Base-by-base conservation (phyloP, 345 rosid genomes). In the Brassica cretica region DNA sequence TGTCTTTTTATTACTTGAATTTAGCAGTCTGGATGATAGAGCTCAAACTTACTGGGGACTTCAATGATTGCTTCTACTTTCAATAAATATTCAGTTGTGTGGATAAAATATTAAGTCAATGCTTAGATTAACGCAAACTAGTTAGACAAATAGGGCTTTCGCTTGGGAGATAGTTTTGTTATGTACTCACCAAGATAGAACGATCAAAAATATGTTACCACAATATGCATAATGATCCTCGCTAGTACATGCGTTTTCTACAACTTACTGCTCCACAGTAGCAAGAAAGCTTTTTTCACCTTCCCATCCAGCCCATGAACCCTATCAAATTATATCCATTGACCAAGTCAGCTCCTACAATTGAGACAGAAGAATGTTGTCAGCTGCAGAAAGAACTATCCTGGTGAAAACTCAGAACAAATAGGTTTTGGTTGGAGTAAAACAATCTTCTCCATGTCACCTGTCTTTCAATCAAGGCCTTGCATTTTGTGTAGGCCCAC, bases 311-410 rank as follows among this genome's bases (percentile, higher is more conserved):
- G 87, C n/a, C 88, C 93, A 11, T 63, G 73, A 37, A 91, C 96
- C 24, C 96, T 91, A 80, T 93, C 93, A n/a, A 89, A 87, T 78
- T 86, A 75, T 93, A 91, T 16, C 97, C 99, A 70, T 93, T 8
- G 44, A 37, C 41, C 41, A 93, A 1, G 90, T 87, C 2, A 91
- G 93, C 75, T 95, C 96, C 99, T 93, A 69, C 64, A 73, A 16
- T 35, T 27, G 37, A 33, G 37, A 35, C 39, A 35, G 9, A 35
- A 35, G 39, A 35, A 35, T 93, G 85, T 91, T 90, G 78, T 95
- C 98, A n/a, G 97, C 96, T 3, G 98, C 99, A 75, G 91, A 90
- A 8, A 93, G 87, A 84, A 93, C 87, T 63, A 95, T 90, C 4
- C 29, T 25, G 35, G 35, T 32, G 35, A 32, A 35, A 35, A 7